phyloP scores from a whole-genome alignment of 2,329 filamentous ascomycete genomes.

The Zalaria obscura region DNA sequence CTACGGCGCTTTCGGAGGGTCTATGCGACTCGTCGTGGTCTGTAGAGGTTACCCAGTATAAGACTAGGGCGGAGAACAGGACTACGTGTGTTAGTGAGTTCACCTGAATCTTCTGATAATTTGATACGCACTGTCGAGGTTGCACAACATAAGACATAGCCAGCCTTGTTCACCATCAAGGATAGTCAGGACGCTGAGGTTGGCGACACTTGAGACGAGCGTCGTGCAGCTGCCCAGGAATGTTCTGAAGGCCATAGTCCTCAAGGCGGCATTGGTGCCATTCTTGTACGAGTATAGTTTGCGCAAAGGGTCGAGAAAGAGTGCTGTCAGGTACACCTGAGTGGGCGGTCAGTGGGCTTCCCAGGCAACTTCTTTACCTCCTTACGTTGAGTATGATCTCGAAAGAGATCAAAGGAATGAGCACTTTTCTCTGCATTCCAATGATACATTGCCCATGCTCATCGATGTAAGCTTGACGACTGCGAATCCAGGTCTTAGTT shows the following conservation, averaged over 20 bases:
- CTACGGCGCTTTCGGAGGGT: no score
- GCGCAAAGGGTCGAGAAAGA: conserved; percentile 48
- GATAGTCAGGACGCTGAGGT: conserved; percentile 43
- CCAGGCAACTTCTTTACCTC: conserved; percentile 2
- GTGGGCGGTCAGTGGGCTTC: neutral
- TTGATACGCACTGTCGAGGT: conserved; percentile 39
- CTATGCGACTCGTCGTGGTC: no score
- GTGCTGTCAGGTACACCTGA: conserved; percentile 43
- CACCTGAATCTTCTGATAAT: no score
- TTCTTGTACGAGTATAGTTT: conserved; percentile 41
- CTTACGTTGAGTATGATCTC: conserved; percentile 44
- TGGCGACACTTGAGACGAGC: conserved; percentile 43
- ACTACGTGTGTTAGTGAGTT: neutral
- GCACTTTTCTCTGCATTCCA: conserved; percentile 43
- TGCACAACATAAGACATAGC: conserved; percentile 53
- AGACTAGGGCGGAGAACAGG: neutral
- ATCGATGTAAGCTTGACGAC: conserved; percentile 42
- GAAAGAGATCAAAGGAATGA: conserved; percentile 48
- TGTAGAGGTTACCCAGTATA: neutral
- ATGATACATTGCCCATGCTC: conserved; percentile 42
- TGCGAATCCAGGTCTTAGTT: conserved; percentile 10
- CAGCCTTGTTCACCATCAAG: conserved; percentile 49
- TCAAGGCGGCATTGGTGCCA: conserved; percentile 30
- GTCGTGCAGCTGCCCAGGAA: conserved; percentile 46
- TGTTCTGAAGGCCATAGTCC: conserved; percentile 41